A percentile compares a stretch with the other conserved stretches of the same genome.
phyloP scores from a whole-genome alignment of 2,329 filamentous ascomycete genomes.

The Emericellopsis atlantica region DNA sequence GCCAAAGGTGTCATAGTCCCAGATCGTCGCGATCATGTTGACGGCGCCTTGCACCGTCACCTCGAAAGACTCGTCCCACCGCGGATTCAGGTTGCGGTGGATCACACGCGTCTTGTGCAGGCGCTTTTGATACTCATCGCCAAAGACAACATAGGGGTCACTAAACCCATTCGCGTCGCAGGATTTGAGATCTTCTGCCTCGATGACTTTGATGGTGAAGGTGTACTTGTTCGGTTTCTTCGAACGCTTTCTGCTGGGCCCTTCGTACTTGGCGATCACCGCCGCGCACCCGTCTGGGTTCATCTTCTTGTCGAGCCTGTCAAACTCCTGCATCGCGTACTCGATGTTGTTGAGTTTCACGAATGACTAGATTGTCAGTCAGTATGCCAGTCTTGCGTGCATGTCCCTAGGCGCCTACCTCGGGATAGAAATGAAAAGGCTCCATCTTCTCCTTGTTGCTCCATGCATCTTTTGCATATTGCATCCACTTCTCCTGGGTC shows the following conservation, averaged over 20 bases:
- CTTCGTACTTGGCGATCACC: constrained; percentile 62
- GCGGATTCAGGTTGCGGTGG: constrained; percentile 78
- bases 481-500: constrained; percentile 84
- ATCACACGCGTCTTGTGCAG: constrained; percentile 90
- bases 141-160: constrained; percentile 92
- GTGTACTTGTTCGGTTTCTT: constrained; percentile 78
- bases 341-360: constrained; percentile 98
- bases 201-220: constrained; percentile 97
- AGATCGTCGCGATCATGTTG: constrained; percentile 92
- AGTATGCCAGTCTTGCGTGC: background rate
- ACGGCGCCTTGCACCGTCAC: constrained; percentile 85
- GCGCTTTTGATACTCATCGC: constrained; percentile 95
- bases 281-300: constrained; percentile 85
- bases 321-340: constrained; percentile 83
- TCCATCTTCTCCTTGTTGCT: constrained; percentile 85
- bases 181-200: constrained; percentile 95
- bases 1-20: constrained; percentile 95
- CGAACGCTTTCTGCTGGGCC: constrained; percentile 44
- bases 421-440: constrained; percentile 90
- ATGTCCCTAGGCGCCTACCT: constrained; percentile 41
- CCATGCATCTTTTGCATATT: constrained; percentile 88
- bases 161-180: constrained; percentile 90
- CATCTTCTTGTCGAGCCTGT: constrained; percentile 79
- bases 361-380: constrained; percentile 51
- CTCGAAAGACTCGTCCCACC: constrained; percentile 95